Percentiles rank a stretch among this genome's conserved stretches.
Conservation (phyloP, 495 filamentous ascomycete genomes). For the Penicillium simplicissimum region DNA sequence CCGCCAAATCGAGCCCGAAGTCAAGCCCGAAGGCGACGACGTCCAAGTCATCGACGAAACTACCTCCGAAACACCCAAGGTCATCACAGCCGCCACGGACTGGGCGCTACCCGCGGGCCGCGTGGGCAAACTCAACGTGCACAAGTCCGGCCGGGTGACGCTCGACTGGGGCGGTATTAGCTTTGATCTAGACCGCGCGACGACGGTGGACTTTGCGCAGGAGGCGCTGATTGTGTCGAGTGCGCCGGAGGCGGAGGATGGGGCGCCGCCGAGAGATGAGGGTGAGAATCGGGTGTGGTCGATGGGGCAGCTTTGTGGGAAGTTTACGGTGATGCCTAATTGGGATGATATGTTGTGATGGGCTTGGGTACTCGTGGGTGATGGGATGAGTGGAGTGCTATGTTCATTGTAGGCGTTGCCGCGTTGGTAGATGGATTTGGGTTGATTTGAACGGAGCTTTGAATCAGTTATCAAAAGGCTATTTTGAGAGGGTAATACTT, state of each 20-base stretch:
- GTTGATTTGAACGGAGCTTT: not conserved
- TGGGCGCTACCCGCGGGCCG: constrained; percentile 55
- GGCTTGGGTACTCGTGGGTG: too few species aligned
- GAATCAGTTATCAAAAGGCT: not conserved
- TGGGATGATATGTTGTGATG: constrained; percentile 49
- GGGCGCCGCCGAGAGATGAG: constrained; percentile 25
- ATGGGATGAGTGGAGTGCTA: not conserved
- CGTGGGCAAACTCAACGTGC: constrained; percentile 57
- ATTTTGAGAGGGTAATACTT: not conserved
- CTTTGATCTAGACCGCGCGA: constrained; percentile 47
- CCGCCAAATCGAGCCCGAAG: constrained; percentile 13
- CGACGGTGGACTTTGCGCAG: constrained; percentile 47
- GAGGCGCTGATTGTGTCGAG: constrained; percentile 47
- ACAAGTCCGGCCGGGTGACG: constrained; percentile 49
- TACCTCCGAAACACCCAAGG: constrained; percentile 20
- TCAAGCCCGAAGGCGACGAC: constrained; percentile 39
- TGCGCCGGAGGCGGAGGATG: constrained; percentile 21
- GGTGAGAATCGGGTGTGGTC: constrained; percentile 45
- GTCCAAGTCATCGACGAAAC: constrained; percentile 34
- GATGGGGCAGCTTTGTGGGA: constrained; percentile 52
- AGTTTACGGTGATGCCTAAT: constrained; percentile 51
- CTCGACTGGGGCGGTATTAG: constrained; percentile 53
- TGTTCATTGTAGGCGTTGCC: constrained; percentile 3
- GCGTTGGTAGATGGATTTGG: constrained; percentile 3
- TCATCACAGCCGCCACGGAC: constrained; percentile 41